Evolutionary conservation across 148 eudicot species (phyloP).

Genomic region (Diospyros kaki): DNA sequence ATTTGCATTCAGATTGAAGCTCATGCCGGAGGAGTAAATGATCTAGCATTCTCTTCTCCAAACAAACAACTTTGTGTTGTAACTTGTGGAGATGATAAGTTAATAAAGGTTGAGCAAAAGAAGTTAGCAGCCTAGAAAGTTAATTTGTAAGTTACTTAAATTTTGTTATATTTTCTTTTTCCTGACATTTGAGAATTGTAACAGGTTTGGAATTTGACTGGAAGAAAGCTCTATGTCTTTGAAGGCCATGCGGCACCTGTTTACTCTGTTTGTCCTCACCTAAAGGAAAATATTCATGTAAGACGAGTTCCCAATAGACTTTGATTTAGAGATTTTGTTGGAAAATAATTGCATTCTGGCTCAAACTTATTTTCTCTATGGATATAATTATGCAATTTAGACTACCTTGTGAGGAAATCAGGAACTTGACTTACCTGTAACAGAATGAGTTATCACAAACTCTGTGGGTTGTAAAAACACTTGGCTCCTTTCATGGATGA

Average conservation of each 20-base stretch:
- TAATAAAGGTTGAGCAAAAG: constrained; percentile 44
- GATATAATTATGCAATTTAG: too few species aligned
- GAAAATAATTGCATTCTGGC: background rate
- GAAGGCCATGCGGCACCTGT: constrained; percentile 90
- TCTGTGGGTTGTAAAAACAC: background rate
- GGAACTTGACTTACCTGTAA: background rate
- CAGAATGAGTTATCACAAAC: background rate
- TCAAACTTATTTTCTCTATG: background rate
- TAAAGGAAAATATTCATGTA: constrained; percentile 74
- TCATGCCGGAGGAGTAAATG: constrained; percentile 71
- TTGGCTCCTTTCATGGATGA: background rate
- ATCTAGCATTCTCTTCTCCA: constrained; percentile 70
- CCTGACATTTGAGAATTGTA: background rate
- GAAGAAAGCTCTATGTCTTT: constrained; percentile 54
- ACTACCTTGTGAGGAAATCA: background rate
- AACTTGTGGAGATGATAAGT: constrained; percentile 82
- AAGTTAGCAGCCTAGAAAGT: background rate
- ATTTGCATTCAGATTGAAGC: constrained; percentile 53
- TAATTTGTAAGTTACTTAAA: background rate
- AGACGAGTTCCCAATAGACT: background rate
- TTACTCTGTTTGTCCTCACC: constrained; percentile 74
- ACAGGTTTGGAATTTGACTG: constrained; percentile 83
- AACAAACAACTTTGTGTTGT: constrained; percentile 67
- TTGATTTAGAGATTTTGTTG: background rate
- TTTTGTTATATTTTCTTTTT: background rate